These are phyloP conservation scores for Arbutus unedo DNA, from an alignment of 148 eudicot genomes.

Conservation along the genomic window DNA sequence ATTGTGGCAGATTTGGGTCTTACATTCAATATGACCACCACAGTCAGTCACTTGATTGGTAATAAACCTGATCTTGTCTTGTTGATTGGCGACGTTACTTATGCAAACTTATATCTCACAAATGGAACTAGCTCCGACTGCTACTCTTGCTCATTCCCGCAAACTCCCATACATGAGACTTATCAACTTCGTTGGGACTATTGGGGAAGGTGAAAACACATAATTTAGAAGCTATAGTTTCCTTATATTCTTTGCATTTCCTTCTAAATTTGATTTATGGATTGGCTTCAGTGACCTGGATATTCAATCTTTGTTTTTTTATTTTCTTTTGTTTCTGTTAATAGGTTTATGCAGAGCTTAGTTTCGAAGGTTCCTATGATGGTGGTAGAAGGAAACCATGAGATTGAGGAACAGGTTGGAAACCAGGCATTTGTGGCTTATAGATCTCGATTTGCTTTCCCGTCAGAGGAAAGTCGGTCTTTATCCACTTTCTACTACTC, in stretches of 20 bases:
- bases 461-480: conserved; percentile 80
- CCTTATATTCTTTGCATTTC: not conserved
- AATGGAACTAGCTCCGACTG: conserved; percentile 95
- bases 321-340: not conserved
- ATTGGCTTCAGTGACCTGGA: conserved; percentile 2
- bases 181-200: conserved; percentile 99
- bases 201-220: conserved; percentile 83
- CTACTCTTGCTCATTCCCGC: conserved; percentile 74
- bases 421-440: conserved; percentile 76
- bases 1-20: conserved; percentile 92
- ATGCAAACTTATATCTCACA: conserved; percentile 88
- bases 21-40: conserved; percentile 72
- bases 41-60: conserved; percentile 62
- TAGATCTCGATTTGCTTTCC: conserved; percentile 92
- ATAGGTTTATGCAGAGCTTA: conserved; percentile 84
- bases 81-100: conserved; percentile 80
- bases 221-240: not conserved
- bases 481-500: conserved; percentile 86
- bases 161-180: conserved; percentile 90
- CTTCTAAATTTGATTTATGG: conserved; percentile 8
- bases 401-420: conserved; percentile 75
- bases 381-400: conserved; percentile 99
- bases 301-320: not conserved
- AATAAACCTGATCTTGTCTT: conserved; percentile 84
- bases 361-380: conserved; percentile 80